Base-by-base conservation (phyloP, 108 stramenopile genomes). In the Nitzschia sp. region DNA sequence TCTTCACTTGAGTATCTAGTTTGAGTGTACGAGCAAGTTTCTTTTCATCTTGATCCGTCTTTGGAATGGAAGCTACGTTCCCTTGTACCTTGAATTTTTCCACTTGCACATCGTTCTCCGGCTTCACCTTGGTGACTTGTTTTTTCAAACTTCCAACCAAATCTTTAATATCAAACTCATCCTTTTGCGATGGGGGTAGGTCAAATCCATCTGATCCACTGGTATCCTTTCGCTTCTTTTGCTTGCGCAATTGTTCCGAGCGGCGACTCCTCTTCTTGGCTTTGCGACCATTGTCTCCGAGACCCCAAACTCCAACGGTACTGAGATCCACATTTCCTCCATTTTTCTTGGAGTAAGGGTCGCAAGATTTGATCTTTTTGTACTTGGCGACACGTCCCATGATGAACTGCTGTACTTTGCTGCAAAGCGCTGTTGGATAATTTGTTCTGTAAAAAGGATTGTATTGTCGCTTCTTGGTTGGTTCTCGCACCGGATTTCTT, bases 381-480 rank as follows among this genome's bases (percentile, higher is more conserved):
- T 86, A 86, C 21, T 78, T 77, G 11, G 85, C 70, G 0, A 83
- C 80, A 37, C 85, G 71, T 46, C 85, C 85, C 85, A 86, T 86
- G 53, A 6, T 85, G 26, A 34, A 34, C 29, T 34, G 5, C 29
- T 3, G 5, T 34, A n/a, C n/a, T n/a, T n/a, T n/a, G n/a, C n/a
- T n/a, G n/a, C n/a, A n/a, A n/a, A n/a, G n/a, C 29, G 29, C 29
- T 34, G 29, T 34, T 34, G 29, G 29, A 34, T 34, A 3, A 34
- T 34, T 34, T 34, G 29, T 34, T 34, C 29, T 34, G 29, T 34
- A 5, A 34, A 34, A 34, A 34, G 29, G 29, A 5, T 34, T 34
- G 29, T 34, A n/a, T n/a, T n/a, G n/a, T n/a, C n/a, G n/a, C n/a
- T n/a, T n/a, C n/a, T 34, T 34, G 29, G 29, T 34, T 34, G 29